These are phyloP conservation scores for Suillus ampliporus DNA, from an alignment of 768 basidiomycete genomes.

Conservation along the genomic window DNA sequence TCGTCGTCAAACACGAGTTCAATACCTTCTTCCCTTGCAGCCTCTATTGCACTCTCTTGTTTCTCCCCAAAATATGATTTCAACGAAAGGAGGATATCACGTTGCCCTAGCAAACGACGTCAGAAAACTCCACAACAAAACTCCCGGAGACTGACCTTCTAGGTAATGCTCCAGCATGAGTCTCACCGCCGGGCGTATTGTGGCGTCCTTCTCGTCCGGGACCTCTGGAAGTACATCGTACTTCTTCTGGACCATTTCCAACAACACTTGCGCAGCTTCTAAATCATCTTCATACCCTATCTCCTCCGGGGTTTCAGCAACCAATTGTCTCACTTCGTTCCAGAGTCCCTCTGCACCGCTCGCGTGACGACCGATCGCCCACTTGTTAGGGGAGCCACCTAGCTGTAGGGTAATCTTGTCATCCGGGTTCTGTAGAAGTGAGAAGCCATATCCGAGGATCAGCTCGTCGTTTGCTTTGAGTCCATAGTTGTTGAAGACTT, in stretches of 20 bases:
- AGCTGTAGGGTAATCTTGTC: slow-evolving; percentile 86
- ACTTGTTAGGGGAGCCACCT: slow-evolving; percentile 56
- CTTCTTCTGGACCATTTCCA: slow-evolving; percentile 66
- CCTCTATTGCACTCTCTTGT: slow-evolving; percentile 50
- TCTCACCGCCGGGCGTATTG: slow-evolving; percentile 59
- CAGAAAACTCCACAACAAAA: neutral
- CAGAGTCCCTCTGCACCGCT: slow-evolving; percentile 63
- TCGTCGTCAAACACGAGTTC: slow-evolving; percentile 55
- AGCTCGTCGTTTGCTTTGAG: slow-evolving; percentile 90
- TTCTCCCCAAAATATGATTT: slow-evolving; percentile 54
- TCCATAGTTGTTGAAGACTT: slow-evolving; percentile 92
- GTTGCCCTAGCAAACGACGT: slow-evolving; percentile 51
- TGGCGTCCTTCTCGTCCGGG: slow-evolving; percentile 20
- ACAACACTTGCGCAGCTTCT: slow-evolving; percentile 61
- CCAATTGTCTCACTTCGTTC: slow-evolving; percentile 51
- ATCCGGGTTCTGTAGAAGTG: slow-evolving; percentile 77
- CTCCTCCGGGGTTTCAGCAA: slow-evolving; percentile 34
- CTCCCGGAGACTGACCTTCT: slow-evolving; percentile 49
- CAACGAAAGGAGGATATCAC: slow-evolving; percentile 59
- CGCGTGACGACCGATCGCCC: slow-evolving; percentile 68
- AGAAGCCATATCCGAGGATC: slow-evolving; percentile 92
- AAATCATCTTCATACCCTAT: slow-evolving; percentile 61
- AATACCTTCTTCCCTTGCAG: slow-evolving; percentile 57
- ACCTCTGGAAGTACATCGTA: slow-evolving; percentile 54
- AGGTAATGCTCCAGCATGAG: slow-evolving; percentile 74